Evolutionary conservation across 768 basidiomycete genomes (phyloP).

Genomic region (Dioszegia hungarica): DNA sequence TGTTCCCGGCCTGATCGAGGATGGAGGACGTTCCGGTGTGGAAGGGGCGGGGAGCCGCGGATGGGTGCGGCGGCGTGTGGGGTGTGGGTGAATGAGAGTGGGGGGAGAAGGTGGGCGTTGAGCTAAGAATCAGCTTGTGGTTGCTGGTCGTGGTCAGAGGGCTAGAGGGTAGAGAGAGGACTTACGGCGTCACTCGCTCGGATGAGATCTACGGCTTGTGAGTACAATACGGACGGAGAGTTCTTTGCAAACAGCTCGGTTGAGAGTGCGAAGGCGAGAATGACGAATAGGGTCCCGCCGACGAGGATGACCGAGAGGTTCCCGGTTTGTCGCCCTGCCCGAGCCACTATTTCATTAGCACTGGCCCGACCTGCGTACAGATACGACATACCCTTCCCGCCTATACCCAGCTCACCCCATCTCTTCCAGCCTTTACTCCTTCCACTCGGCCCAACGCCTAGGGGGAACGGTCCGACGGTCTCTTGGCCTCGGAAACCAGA

Average conservation of each 20-base stretch:
- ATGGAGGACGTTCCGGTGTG: constrained; percentile 36
- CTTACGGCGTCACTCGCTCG: constrained; percentile 42
- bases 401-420: constrained; percentile 42
- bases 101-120: constrained; percentile 44
- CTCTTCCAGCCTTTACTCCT: constrained; percentile 41
- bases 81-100: constrained; percentile 47
- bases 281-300: constrained; percentile 42
- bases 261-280: constrained; percentile 43
- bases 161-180: not conserved
- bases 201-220: constrained; percentile 45
- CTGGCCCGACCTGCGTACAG: not conserved
- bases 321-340: constrained; percentile 45
- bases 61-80: constrained; percentile 38
- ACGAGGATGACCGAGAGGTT: constrained; percentile 45
- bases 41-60: constrained; percentile 38
- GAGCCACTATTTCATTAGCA: constrained; percentile 21
- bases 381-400: constrained; percentile 42
- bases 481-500: constrained; percentile 17
- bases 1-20: constrained; percentile 44
- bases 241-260: constrained; percentile 48
- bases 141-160: not conserved
- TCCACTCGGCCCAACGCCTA: constrained; percentile 45
- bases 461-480: constrained; percentile 43
- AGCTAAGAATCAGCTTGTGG: constrained; percentile 27
- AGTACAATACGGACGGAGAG: constrained; percentile 46